These are phyloP conservation scores for Heracleum sosnowskyi DNA, from an alignment of 129 eudicot genomes.

Conservation along the genomic window DNA sequence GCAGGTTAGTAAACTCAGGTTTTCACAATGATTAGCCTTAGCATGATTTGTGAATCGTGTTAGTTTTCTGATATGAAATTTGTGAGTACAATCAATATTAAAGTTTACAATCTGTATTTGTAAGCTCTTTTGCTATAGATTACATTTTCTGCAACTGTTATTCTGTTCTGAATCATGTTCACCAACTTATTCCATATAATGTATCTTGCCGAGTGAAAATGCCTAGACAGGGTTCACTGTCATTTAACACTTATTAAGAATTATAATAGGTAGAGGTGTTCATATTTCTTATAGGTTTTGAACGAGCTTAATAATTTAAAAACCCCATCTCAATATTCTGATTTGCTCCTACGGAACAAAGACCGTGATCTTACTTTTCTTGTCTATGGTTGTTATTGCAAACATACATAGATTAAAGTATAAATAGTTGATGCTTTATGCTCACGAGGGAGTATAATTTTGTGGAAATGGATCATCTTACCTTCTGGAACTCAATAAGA, in stretches of 20 bases:
- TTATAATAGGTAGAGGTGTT: background rate
- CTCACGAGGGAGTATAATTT: background rate
- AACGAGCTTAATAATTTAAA: background rate
- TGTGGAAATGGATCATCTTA: background rate
- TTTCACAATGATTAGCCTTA: conserved; percentile 9
- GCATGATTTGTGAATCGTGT: conserved; percentile 7
- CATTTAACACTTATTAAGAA: background rate
- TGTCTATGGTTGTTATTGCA: background rate
- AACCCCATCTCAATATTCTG: background rate
- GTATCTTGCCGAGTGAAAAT: background rate
- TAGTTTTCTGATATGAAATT: conserved; percentile 9
- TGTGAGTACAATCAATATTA: background rate
- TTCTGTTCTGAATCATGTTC: background rate
- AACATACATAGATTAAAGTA: background rate
- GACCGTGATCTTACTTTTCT: background rate
- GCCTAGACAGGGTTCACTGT: background rate
- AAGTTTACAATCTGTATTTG: background rate
- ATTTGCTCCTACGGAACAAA: background rate
- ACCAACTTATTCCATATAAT: background rate
- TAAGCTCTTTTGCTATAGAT: background rate
- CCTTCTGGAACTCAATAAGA: background rate
- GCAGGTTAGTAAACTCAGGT: conserved; percentile 16
- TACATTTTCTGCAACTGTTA: background rate
- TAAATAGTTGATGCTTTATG: background rate
- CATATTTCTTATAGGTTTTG: background rate